A percentile compares a stretch with the other conserved stretches of the same genome.
Conservation (phyloP, 176 grass and related monocot genomes). For the Stipa capillata region DNA sequence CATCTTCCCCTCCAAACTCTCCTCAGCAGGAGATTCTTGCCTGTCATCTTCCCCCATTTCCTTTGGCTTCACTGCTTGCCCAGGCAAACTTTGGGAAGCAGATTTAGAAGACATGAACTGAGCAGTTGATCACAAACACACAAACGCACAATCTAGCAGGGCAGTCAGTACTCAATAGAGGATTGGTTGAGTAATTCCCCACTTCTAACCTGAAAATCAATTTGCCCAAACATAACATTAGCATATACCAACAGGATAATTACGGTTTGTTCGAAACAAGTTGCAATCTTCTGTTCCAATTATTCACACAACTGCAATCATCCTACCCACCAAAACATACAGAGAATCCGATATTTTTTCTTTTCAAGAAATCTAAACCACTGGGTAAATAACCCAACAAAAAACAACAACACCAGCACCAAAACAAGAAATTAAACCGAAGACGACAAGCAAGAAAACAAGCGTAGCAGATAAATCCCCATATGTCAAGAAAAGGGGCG, state of each 20-base stretch:
- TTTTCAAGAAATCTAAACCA: background rate
- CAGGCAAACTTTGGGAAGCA: background rate
- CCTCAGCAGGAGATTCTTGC: background rate
- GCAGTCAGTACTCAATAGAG: background rate
- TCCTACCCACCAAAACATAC: background rate
- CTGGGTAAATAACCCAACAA: background rate
- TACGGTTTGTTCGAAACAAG: background rate
- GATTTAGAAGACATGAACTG: conserved; percentile 26
- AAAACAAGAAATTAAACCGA: background rate
- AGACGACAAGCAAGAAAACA: background rate
- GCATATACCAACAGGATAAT: background rate
- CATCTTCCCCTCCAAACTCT: background rate
- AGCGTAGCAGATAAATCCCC: background rate
- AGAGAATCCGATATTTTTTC: background rate
- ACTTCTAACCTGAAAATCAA: conserved; percentile 25
- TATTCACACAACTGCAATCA: background rate
- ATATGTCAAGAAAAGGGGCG: background rate
- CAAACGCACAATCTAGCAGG: background rate
- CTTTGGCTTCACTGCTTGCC: conserved; percentile 6
- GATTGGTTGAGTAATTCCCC: background rate
- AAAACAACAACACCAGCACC: background rate
- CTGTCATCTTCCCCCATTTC: conserved; percentile 26
- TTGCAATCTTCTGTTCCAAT: background rate
- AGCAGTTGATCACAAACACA: conserved; percentile 7
- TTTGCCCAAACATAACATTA: background rate